Evolutionary conservation across 148 eudicot species (phyloP), one percentile per base, ranked within the genome.

Genomic region (Vaccinium corymbosum): DNA sequence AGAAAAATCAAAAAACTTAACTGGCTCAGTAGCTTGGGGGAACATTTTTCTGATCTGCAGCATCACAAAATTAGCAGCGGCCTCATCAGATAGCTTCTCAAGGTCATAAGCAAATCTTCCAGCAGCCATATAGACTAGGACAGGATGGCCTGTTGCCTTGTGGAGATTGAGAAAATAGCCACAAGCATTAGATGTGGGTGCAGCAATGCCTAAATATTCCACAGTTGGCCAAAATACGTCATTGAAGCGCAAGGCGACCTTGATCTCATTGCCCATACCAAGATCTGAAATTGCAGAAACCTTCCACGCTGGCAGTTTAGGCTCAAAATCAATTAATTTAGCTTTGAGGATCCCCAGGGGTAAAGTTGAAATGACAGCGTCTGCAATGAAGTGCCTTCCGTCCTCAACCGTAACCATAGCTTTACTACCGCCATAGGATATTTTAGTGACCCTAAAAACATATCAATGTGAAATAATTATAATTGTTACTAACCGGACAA

Each of bases 121-220:
- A 74, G 99, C 97, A 78, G 95, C 94, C 99, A 97, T 97, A 84
- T 95, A 97, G 80, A 97, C 99, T 56, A 97, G 95, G 17, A 97
- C 95, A 20, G 98, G 99, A 73, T 92, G 93, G 25, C 99, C 98
- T 38, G 92, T 93, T 52, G 98, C 99, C 84, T 97, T 97, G 89
- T 97, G 98, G 59, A 97, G 92, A 84, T 97, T 97, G 52, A 97
- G 98, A 89, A 97, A 97, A 93, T 97, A 97, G 78, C 99, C 99
- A 87, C 99, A 97, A 0, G 95, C 78, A 87, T 91, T 95, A 53
- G 99, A 97, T 83, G 92, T 92, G 78, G 92, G 93, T 27, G 98
- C 97, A 51, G 91, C 99, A 85, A 91, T 90, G 59, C 99, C 99
- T 81, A 97, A 84, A 72, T 92, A 75, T 79, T 97, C 99, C 64